phyloP scores from a whole-genome alignment of 306 rosid species.

The Citrullus colocynthis region DNA sequence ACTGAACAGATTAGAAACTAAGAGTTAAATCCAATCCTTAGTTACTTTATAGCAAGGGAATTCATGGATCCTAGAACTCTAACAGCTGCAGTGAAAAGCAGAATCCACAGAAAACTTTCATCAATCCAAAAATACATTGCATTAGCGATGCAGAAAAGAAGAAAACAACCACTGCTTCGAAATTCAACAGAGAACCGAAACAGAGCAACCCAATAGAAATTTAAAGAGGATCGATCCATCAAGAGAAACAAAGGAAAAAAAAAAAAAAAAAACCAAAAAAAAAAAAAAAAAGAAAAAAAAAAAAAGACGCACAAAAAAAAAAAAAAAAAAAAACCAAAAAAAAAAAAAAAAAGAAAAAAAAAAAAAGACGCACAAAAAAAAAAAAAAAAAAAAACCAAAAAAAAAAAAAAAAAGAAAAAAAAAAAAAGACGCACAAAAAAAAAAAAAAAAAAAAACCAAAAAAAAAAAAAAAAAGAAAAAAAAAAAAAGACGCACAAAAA shows the following conservation, averaged over 20 bases:
- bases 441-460: neutral
- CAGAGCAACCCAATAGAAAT: neutral
- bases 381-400: neutral
- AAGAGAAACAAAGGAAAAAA: neutral
- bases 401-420: neutral
- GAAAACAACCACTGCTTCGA: neutral
- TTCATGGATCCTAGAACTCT: neutral
- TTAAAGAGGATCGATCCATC: conserved; percentile 6
- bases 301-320: too few species aligned
- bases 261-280: neutral
- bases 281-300: neutral
- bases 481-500: neutral
- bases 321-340: neutral
- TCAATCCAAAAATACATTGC: neutral
- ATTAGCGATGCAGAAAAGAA: neutral
- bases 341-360: neutral
- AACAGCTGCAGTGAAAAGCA: neutral
- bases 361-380: too few species aligned
- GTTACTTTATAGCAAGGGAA: neutral
- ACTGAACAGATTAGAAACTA: conserved; percentile 32
- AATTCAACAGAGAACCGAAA: neutral
- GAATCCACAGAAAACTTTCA: neutral
- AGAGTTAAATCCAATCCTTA: conserved; percentile 5
- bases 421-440: neutral
- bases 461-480: neutral